Evolutionary conservation across 768 basidiomycete species (phyloP), one percentile per base, ranked within the genome.

Genomic region (Termitomyces sp.): DNA sequence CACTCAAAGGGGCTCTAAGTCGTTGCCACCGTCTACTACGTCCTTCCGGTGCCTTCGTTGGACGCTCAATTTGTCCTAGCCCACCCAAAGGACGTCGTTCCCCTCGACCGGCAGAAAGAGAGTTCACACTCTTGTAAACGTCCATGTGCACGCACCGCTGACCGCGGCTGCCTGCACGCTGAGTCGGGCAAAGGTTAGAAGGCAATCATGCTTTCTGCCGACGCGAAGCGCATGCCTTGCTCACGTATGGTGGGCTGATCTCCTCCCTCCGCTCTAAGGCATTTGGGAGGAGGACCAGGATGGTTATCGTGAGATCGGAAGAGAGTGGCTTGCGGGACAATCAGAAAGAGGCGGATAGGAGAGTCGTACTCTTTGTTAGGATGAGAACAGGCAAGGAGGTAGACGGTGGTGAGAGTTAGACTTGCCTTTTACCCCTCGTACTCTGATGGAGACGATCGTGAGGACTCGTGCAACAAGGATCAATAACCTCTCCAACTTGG

Each of bases 121-220:
- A 77, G 79, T 43, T 82, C 72, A n/a, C 27, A 64, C 74, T 9
- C 65, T 66, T 10, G 47, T 64, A 20, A 49, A 20, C 9, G 24
- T 43, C 24, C 13, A 75, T 79, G 96, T 3, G 90, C 92, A 8
- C 78, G 80, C 31, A 82, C 87, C 8, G 92, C 90, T 69, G 63
- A 70, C 50, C 78, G 87, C n/a, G 96, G 96, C 1, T 78, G 92
- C 31, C 78, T 98, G 41, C 89, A 95, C 65, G 82, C 91, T 55
- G 96, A 99, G 74, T 88, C 93, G 0, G 93, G 94, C 1, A 98
- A 98, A 67, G 94, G 94, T 0, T 77, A 93, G 36, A 97, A 98
- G 72, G 92, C 94, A 2, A 93, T 99, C 66, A 84, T 99, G 36
- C 78, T 99, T n/a, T 84, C 83, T 56, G 95, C 89, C 0, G 79